Evolutionary conservation across 192 early-diverging fungal genomes (phyloP), one percentile per base, ranked within the genome.

Genomic region (Backusella australiensis): DNA sequence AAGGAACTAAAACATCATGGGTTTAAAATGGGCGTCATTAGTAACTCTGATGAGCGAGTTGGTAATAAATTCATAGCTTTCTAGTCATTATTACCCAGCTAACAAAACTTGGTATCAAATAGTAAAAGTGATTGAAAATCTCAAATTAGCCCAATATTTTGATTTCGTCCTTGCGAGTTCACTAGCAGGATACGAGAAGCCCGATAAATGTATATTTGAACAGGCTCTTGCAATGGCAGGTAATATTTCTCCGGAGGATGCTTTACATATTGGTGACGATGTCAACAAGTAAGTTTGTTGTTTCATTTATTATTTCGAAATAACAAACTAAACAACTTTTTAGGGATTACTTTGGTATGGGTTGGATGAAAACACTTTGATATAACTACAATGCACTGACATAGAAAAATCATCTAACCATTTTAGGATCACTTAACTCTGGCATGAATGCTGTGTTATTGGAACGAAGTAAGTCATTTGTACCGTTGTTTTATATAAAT

Each of bases 221-320:
- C 76, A 83, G 72, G 89, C 91, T 0, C 67, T 91, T 38, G 32
- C 67, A 15, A 78, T 84, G 2, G 74, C 67, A 6, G 63, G 67
- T 35, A 14, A 23, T 75, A 68, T 87, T 35, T 77, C 67, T 23
- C 74, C 85, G 0, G 82, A 83, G 34, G 79, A 89, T 52, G 77
- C 84, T 12, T 68, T 92, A n/a, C 91, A 92, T 80, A 78, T 92
- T 29, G 91, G 91, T 9, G 91, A 92, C 71, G 88, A 85, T 76
- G 74, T 83, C 41, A 66, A 73, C 19, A 80, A 75, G 85, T 86
- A 74, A 77, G 70, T 70, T 11, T 42, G 17, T 34, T 21, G 34
- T 41, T 56, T 71, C 35, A 68, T 19, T 41, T 56, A 67, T 39
- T 56, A 29, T n/a, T 34, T 36, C 53, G n/a, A 34, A 65, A 42